Evolutionary conservation across 257 asterid genomes (phyloP), one percentile per base, ranked within the genome.

Genomic region (Petrea volubilis): DNA sequence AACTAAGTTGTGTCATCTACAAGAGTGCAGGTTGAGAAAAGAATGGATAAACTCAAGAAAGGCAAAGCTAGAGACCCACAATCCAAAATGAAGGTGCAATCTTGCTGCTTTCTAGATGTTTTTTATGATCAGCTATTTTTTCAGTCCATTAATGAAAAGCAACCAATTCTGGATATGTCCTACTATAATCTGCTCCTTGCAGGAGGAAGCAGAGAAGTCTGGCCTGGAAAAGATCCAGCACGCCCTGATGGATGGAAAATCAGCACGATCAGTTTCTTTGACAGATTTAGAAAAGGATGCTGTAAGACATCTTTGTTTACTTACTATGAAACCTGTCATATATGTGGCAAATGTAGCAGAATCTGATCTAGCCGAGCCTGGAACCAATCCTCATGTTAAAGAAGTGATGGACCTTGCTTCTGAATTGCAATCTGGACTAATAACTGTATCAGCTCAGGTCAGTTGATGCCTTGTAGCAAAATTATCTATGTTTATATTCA

Each of bases 381-480:
- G 75, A 65, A 87, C 74, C 67, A 89, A 89, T 80, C 75, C 90
- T 67, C 84, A 86, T 78, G 95, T 93, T 50, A 81, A 84, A 73
- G 97, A 93, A 74, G 93, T 91, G 66, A 87, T 64, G 85, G 60
- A 64, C 56, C 85, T 88, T 79, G 97, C 98, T 72, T 81, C 93
- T 29, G 92, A 89, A 60, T 74, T 93, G 76, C 95, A 93, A 60
- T 93, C 96, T 78, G 96, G 96, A 34, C 76, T 89, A 50, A 84
- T 91, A 73, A 87, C 98, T 34, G 77, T 93, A 80, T 93, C 98
- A 60, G 97, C 98, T n/a, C 98, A 93, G 97, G 98, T 93, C 72
- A 71, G 87, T 36, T 77, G 69, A 65, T 75, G 11, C 60, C 60
- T 66, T 60, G 40, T 50, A 21, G 62, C 57, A 40, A 55, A 73